Evolutionary conservation across 257 asterid genomes (phyloP), one percentile per base, ranked within the genome.

Genomic region (Salvia rosmarinus): DNA sequence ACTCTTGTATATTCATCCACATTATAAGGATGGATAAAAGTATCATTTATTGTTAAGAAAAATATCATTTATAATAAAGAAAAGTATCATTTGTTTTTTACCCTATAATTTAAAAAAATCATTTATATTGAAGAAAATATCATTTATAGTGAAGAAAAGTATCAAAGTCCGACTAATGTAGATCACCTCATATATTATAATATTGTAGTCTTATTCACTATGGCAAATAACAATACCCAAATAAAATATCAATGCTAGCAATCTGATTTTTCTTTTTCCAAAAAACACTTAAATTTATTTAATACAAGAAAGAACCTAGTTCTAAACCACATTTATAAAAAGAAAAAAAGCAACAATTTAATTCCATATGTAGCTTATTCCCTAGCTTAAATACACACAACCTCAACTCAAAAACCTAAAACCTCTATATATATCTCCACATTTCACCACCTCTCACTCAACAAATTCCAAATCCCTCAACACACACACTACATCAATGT

Each of bases 271-370:
- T 9, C 7, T 8, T 37, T 37, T 4, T 5, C 4, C 7, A 60
- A n/a, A 2, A 58, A 71, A 61, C 32, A 23, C 16, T 25, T 51
- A 35, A 6, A 5, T 58, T 76, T 37, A 64, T 62, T 13, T 40
- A 76, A 67, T 68, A 43, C 70, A 59, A 72, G 73, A 75, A 83
- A 40, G 85, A 83, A 80, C 85, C 83, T 75, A 50, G 82, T 82
- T 82, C 84, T 74, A 67, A 42, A 28, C 63, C 37, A 44, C 14
- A 68, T 30, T 13, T 28, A 57, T 3, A 28, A 21, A 55, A 28
- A 1, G 10, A 76, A 65, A 59, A 64, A 63, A 23, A 40, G 23
- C 60, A 77, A 58, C 72, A 74, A 59, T 66, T 32, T n/a, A 79
- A 76, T 82, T 16, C 54, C 70, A 65, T 72, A 58, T 62, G 20